These are phyloP conservation scores for Sanghuangporus weigelae DNA, from an alignment of 1,284 basidiomycete genomes.

Conservation along the genomic window DNA sequence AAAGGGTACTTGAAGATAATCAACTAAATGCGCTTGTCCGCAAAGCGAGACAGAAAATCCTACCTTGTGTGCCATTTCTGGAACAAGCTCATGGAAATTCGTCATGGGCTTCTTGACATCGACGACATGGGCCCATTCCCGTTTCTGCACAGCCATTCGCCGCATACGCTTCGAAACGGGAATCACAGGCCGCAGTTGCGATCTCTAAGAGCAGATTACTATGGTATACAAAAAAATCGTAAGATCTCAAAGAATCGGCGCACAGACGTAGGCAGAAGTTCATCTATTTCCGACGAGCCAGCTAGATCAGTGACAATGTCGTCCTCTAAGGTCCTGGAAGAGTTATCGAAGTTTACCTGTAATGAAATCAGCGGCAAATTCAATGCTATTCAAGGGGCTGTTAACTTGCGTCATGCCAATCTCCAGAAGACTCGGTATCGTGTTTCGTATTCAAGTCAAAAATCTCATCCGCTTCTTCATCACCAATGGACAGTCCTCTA, in stretches of 20 bases:
- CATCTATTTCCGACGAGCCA: constrained; percentile 60
- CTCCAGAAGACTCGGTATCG: neutral
- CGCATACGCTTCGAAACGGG: constrained; percentile 32
- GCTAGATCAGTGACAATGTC: constrained; percentile 26
- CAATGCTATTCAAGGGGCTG: neutral
- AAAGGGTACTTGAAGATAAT: constrained; percentile 67
- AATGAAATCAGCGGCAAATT: neutral
- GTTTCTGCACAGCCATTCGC: constrained; percentile 57
- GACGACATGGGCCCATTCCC: constrained; percentile 97
- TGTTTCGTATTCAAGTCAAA: neutral
- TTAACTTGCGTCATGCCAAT: neutral
- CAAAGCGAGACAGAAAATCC: neutral
- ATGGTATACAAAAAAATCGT: constrained; percentile 1
- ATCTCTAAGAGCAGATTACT: constrained; percentile 34
- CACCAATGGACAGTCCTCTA: constrained; percentile 9
- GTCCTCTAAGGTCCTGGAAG: neutral
- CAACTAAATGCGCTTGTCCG: neutral
- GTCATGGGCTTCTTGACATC: constrained; percentile 87
- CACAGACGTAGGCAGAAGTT: constrained; percentile 78
- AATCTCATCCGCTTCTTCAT: constrained; percentile 2
- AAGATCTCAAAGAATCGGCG: constrained; percentile 22
- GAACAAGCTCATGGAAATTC: constrained; percentile 87
- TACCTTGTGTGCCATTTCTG: constrained; percentile 83
- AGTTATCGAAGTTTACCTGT: neutral
- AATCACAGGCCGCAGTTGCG: constrained; percentile 51